phyloP scores from a whole-genome alignment of 768 basidiomycete genomes.

The Auricularia heimuer region DNA sequence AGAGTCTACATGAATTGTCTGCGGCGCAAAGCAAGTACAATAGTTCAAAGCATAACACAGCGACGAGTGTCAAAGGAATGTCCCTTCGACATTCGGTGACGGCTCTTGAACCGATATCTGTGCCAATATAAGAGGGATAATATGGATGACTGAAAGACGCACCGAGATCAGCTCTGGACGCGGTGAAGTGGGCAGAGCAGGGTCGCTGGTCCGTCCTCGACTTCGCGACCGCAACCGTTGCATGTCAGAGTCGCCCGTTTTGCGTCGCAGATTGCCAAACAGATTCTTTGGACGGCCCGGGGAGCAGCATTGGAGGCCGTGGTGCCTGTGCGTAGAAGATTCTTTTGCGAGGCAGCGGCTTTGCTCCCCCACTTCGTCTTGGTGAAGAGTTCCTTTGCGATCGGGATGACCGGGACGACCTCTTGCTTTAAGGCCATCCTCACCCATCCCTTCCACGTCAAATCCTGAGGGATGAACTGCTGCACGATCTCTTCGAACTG shows the following conservation, averaged over 20 bases:
- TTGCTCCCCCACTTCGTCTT: constrained; percentile 54
- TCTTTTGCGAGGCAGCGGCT: constrained; percentile 2
- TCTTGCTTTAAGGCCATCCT: constrained; percentile 78
- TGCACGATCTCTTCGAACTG: constrained; percentile 74
- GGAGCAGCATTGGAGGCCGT: background rate
- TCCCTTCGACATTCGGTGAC: background rate
- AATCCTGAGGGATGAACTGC: constrained; percentile 70
- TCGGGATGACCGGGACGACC: constrained; percentile 65
- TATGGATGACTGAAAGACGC: background rate
- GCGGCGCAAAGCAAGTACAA: too few species aligned
- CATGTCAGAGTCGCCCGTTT: background rate
- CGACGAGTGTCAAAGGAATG: background rate
- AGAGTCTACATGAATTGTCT: too few species aligned
- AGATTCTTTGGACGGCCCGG: background rate
- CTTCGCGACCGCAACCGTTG: background rate
- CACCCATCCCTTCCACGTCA: constrained; percentile 73
- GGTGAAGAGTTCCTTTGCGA: constrained; percentile 65
- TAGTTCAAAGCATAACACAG: too few species aligned
- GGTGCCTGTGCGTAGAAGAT: background rate
- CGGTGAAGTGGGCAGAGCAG: too few species aligned
- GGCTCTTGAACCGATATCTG: background rate
- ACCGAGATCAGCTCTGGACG: too few species aligned
- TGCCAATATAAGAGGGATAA: background rate
- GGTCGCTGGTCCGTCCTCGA: background rate
- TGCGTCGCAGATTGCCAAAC: background rate